Base-by-base conservation (phyloP, 805 yeast genomes). In the Candida awuae region DNA sequence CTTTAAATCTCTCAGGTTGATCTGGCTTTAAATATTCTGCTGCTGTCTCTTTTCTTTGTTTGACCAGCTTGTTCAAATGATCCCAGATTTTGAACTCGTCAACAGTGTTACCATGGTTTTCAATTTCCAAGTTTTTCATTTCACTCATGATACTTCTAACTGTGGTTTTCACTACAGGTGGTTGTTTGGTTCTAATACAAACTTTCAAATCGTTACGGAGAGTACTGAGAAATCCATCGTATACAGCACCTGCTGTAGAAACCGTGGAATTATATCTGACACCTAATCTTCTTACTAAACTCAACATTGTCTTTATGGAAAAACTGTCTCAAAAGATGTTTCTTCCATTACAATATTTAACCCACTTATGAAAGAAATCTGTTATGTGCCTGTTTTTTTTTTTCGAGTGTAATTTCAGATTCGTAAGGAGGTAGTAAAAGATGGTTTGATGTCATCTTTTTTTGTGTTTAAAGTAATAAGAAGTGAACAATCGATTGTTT, bases 1-100 rank as follows among this genome's bases (percentile, higher is more conserved):
- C 62, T 20, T 57, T 56, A 37, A 66, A 66, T 43, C 67, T 54
- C 42, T 67, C 73, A n/a, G 63, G 61, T 18, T 68, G 52, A 14
- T 65, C 61, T 28, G 61, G 65, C 32, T 59, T 55, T 35, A 55
- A 38, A 44, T 64, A 68, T 39, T 62, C 63, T 6, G 44, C 51
- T 14, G 67, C 66, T 4, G 70, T 58, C 10, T 56, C 57, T 22
- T 49, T 46, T 46, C 74, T 57, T 42, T 68, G 68, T 37, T 62
- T 66, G 37, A 60, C 52, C 65, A 68, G 58, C 39, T 65, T 65
- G 25, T 43, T 34, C 10, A 62, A 45, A 32, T 61, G 49, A 38
- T 61, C 65, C 35, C 53, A 59, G 27, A 63, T 41, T 26, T 50
- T 47, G 32, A 55, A 63, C 41, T 61, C 61, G 38, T 59, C 60